A percentile compares a stretch with the other conserved stretches of the same genome.
These are phyloP conservation scores for Paraurostyla sp. DNA, from an alignment of 73 alveolate species.

Conservation along the genomic window DNA sequence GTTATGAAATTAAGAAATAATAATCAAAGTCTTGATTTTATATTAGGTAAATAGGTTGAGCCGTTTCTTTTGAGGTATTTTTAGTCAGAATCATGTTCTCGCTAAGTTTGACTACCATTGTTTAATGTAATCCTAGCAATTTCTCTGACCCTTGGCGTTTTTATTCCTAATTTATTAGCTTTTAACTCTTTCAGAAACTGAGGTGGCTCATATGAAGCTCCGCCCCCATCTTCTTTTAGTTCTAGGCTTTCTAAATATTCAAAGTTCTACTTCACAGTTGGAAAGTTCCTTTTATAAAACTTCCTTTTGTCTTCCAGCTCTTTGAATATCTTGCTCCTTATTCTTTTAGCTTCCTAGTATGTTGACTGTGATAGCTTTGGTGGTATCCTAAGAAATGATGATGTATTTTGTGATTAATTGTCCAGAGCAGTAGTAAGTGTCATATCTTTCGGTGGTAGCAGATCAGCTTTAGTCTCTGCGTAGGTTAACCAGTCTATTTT, in stretches of 20 bases:
- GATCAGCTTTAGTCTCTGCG: background rate
- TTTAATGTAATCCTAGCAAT: background rate
- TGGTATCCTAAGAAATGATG: background rate
- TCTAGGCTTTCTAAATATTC: slow-evolving; percentile 22
- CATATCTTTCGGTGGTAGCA: background rate
- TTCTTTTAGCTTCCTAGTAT: slow-evolving; percentile 19
- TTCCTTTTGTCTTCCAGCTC: slow-evolving; percentile 24
- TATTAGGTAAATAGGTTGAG: slow-evolving; percentile 5
- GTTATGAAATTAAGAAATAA: background rate
- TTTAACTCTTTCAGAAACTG: slow-evolving; percentile 18
- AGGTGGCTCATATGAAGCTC: slow-evolving; percentile 47
- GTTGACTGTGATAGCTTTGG: background rate
- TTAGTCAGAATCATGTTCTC: background rate
- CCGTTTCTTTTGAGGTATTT: background rate
- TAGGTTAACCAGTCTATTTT: slow-evolving; percentile 32
- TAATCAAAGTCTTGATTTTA: slow-evolving; percentile 32
- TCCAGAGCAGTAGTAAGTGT: background rate
- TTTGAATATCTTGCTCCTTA: slow-evolving; percentile 15
- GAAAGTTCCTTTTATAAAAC: slow-evolving; percentile 15
- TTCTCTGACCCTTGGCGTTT: slow-evolving; percentile 9
- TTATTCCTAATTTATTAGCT: background rate
- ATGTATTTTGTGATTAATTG: background rate
- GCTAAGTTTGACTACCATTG: background rate
- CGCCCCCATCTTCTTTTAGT: background rate
- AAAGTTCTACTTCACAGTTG: slow-evolving; percentile 36